These are phyloP conservation scores for Fragaria nilgerrensis DNA, from an alignment of 306 rosid genomes.

Conservation along the genomic window DNA sequence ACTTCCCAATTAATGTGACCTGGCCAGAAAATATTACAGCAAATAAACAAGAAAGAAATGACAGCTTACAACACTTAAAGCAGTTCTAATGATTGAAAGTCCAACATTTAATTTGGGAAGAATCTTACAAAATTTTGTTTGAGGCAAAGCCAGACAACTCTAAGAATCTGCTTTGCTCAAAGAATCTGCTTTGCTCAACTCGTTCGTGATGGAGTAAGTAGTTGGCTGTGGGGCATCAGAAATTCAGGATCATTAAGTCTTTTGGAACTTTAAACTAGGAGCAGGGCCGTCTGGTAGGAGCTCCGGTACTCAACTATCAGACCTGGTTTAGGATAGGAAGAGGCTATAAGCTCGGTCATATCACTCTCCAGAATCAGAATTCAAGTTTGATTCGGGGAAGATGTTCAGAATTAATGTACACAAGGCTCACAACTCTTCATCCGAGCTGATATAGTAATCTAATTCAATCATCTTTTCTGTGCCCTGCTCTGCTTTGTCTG, in stretches of 20 bases:
- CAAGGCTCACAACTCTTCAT: slow-evolving; percentile 54
- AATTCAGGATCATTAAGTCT: background rate
- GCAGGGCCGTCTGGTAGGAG: background rate
- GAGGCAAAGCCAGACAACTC: slow-evolving; percentile 4
- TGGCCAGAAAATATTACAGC: background rate
- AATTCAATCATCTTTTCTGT: slow-evolving; percentile 71
- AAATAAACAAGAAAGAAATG: slow-evolving; percentile 5
- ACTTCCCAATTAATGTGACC: background rate
- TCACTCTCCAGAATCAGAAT: background rate
- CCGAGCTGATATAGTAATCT: slow-evolving; percentile 63
- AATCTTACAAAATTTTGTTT: slow-evolving; percentile 17
- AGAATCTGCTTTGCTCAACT: slow-evolving; percentile 10
- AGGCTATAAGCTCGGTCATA: background rate
- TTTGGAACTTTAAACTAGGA: background rate
- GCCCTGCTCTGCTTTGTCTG: slow-evolving; percentile 36
- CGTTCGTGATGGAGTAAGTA: background rate
- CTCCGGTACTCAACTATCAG: background rate
- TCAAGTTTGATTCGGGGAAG: slow-evolving; percentile 8
- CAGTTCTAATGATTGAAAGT: slow-evolving; percentile 7
- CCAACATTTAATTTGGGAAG: background rate
- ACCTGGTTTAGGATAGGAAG: background rate
- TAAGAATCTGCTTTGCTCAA: slow-evolving; percentile 6
- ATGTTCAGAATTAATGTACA: background rate
- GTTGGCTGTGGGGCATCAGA: background rate
- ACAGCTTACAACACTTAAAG: background rate